Evolutionary conservation across 2,329 filamentous ascomycete species (phyloP).

Genomic region (Colletotrichum incanum): DNA sequence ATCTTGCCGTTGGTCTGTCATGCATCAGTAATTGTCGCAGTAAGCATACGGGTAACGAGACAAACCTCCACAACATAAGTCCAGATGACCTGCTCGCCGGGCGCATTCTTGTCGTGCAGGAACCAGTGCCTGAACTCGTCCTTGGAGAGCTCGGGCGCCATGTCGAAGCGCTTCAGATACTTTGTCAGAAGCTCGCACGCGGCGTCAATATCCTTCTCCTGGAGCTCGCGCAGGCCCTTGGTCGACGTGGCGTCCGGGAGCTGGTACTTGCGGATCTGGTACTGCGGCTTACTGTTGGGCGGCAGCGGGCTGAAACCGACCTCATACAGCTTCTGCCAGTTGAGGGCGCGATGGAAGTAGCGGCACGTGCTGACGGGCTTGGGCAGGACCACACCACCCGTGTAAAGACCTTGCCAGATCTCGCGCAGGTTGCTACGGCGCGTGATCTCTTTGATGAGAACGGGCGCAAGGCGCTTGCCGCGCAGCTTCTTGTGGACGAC

Average conservation of each 20-base stretch:
- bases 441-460: constrained; percentile 98
- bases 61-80: constrained; percentile 87
- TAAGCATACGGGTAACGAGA: neutral
- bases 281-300: constrained; percentile 83
- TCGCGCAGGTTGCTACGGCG: constrained; percentile 89
- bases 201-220: constrained; percentile 81
- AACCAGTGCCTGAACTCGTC: constrained; percentile 93
- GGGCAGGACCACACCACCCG: constrained; percentile 90
- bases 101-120: constrained; percentile 75
- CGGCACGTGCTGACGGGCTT: constrained; percentile 93
- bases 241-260: constrained; percentile 82
- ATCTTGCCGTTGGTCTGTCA: constrained; percentile 77
- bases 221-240: constrained; percentile 85
- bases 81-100: constrained; percentile 89
- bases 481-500: constrained; percentile 98
- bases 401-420: constrained; percentile 97
- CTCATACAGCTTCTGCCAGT: constrained; percentile 97
- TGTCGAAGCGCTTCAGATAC: constrained; percentile 85
- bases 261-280: constrained; percentile 89
- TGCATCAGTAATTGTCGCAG: constrained; percentile 38
- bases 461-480: constrained; percentile 90
- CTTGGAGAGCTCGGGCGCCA: constrained; percentile 85
- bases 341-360: constrained; percentile 93
- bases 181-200: constrained; percentile 82
- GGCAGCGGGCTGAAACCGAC: constrained; percentile 95